Evolutionary conservation across 805 yeast species (phyloP), one percentile per base, ranked within the genome.

Genomic region (Alloascoidea hylecoeti): DNA sequence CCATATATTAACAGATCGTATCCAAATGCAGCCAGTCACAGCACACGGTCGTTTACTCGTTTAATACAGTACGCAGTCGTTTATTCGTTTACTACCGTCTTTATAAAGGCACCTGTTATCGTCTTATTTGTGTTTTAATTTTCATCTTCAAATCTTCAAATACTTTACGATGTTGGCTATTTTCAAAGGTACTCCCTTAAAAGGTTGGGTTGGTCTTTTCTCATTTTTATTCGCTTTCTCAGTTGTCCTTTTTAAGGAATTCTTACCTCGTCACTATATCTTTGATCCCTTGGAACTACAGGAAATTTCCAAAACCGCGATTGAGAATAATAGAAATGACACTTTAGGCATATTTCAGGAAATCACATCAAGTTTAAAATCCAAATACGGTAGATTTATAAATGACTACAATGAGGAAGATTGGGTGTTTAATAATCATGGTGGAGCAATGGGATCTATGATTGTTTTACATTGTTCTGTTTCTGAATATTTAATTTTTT

Each of bases 381-480:
- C 56, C 2, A 71, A 64, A 35, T 92, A 92, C 55, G 94, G 95
- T 9, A 53, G 69, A 46, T 49, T 68, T 41, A 71, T 89, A 58
- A 83, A 83, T 58, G 75, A 75, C 46, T 66, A 79, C 46, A 72
- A 77, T 54, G 64, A 66, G 37, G 80, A 81, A 38, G 89, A 86
- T 46, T 92, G 97, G 97, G 80, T 92, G 38, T 89, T 77, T 72
- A 92, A 92, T 70, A 85, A 84, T 50, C 97, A 97, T 3, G 98
- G 98, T 39, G 95, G 95, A 47, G 97, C 98, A 38, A 92, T 92
- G 98, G 94, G 94, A 16, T 75, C 78, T 39, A 81, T 82, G 92
- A 70, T 80, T 48, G 79, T 82, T 44, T 61, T 82, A 45, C 94
- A 82, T 52, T 92, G 94, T 12, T 81, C 92, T 6, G 65, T 82